Percentiles rank a stretch among this genome's conserved stretches.
phyloP scores from a whole-genome alignment of 2,329 filamentous ascomycete genomes.

The Mariannaea elegans region DNA sequence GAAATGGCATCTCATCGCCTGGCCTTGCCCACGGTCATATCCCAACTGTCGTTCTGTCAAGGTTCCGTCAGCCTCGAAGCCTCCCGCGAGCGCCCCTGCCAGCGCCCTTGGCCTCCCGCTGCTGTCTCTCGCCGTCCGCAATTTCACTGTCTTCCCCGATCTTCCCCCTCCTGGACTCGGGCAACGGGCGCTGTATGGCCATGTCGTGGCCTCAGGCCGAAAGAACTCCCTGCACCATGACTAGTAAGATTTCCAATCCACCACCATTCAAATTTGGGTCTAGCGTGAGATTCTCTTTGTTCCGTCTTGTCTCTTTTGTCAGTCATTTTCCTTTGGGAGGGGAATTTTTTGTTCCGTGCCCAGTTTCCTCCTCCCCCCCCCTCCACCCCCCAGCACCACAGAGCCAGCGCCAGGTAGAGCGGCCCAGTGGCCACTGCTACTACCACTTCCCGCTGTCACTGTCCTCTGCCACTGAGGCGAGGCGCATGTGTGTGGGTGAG shows the following conservation, averaged over 20 bases:
- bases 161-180: conserved; percentile 26
- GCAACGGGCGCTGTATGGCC: conserved; percentile 28
- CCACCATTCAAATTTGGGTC: conserved; percentile 47
- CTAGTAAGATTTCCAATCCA: conserved; percentile 47
- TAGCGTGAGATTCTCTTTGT: conserved; percentile 45
- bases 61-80: conserved; percentile 28
- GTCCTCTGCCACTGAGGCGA: conserved; percentile 19
- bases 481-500: conserved; percentile 6
- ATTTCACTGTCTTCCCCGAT: conserved; percentile 36
- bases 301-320: conserved; percentile 32
- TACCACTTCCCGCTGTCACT: conserved; percentile 12
- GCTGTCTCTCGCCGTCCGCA: conserved; percentile 38
- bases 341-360: conserved; percentile 30
- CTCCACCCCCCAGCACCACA: conserved; percentile 22
- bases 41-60: conserved; percentile 5
- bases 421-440: conserved; percentile 28
- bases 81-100: conserved; percentile 28
- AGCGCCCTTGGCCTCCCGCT: conserved; percentile 32
- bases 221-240: conserved; percentile 34
- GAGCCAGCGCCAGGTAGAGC: conserved; percentile 25
- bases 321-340: conserved; percentile 29
- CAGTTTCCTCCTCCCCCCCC: conserved; percentile 21
- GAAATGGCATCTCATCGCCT: conserved; percentile 22
- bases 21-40: conserved; percentile 9
- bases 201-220: conserved; percentile 38